A percentile compares a stretch with the other conserved stretches of the same genome.
These are phyloP conservation scores for Pleurotus ostreatus DNA, from an alignment of 768 basidiomycete species.

Conservation along the genomic window DNA sequence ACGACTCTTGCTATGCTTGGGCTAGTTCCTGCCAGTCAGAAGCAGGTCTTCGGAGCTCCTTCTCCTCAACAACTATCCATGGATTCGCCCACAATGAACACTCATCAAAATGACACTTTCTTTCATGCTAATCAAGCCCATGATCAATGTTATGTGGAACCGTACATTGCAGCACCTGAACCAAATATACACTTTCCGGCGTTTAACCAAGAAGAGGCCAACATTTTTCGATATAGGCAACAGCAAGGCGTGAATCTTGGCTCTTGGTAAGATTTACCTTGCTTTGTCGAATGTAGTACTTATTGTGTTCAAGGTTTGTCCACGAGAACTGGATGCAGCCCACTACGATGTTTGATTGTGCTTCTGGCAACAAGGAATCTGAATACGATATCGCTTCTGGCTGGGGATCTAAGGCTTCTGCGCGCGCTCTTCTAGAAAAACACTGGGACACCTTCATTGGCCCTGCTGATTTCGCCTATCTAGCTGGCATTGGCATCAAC, in stretches of 20 bases:
- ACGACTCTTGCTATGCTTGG: neutral
- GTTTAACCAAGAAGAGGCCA: conserved; percentile 45
- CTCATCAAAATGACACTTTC: neutral
- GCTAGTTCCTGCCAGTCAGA: neutral
- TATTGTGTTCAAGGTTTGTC: conserved; percentile 49
- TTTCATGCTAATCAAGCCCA: conserved; percentile 4
- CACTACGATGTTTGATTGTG: conserved; percentile 52
- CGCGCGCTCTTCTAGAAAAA: conserved; percentile 52
- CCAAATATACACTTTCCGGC: conserved; percentile 38
- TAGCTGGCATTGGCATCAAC: conserved; percentile 66
- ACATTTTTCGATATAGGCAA: conserved; percentile 55
- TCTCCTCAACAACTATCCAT: neutral
- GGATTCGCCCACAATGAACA: neutral
- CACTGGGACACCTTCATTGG: conserved; percentile 80
- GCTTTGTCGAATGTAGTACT: neutral
- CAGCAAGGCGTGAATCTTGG: conserved; percentile 66
- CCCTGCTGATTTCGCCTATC: conserved; percentile 59
- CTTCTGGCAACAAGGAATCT: conserved; percentile 42
- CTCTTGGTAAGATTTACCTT: conserved; percentile 40
- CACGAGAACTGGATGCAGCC: conserved; percentile 76
- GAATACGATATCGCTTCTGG: conserved; percentile 69
- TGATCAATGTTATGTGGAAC: conserved; percentile 22
- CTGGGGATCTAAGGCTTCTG: conserved; percentile 41
- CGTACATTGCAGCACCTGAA: conserved; percentile 23
- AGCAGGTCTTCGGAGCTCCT: neutral